Base-by-base conservation (phyloP, 73 alveolate species). In the Symbiodinium pilosum region DNA sequence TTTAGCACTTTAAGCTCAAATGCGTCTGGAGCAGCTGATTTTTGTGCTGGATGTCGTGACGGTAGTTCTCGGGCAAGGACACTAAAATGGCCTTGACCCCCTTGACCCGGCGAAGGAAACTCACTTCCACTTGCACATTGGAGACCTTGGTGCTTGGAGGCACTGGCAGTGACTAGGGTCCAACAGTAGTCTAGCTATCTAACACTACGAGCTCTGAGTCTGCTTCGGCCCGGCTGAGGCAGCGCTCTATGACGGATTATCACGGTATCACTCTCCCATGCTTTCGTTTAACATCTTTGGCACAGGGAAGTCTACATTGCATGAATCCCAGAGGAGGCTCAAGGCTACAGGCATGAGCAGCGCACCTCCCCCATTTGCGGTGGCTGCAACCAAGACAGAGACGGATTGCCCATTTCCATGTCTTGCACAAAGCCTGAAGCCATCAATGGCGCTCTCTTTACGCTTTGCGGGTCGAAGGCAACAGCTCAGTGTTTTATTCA, bases 41-140 rank as follows among this genome's bases (percentile, higher is more conserved):
- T 77, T 91, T 91, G 83, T 91, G 97, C 97, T 91, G 97, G 54
- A 91, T 91, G 77, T 91, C 97, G 34, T 91, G 97, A 20, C 97
- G 97, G 52, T 91, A 91, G 51, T 91, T 91, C 97, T 91, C 97
- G 1, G 97, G 97, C 77, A 91, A 40, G 41, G 97, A 91, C 81
- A 91, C 97, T 88, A 91, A 43, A 41, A 91, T 39, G 51, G 97
- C 97, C 88, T 91, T 91, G 56, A 91, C 97, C 18, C 43, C 95
- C 43, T n/a, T 69, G 89, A 91, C 97, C 3, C 97, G 87, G 32
- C 97, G 97, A 39, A 91, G 43, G 30, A 91, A 91, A 42, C 89
- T 68, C 42, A 91, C 97, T 81, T 91, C 97, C 20, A 91, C 68
- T n/a, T 91, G 97, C 52, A 91, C 97, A 56, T 91, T 91, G 97